These are phyloP conservation scores for Adenanthera pavonina DNA, from an alignment of 306 rosid species.

Conservation along the genomic window DNA sequence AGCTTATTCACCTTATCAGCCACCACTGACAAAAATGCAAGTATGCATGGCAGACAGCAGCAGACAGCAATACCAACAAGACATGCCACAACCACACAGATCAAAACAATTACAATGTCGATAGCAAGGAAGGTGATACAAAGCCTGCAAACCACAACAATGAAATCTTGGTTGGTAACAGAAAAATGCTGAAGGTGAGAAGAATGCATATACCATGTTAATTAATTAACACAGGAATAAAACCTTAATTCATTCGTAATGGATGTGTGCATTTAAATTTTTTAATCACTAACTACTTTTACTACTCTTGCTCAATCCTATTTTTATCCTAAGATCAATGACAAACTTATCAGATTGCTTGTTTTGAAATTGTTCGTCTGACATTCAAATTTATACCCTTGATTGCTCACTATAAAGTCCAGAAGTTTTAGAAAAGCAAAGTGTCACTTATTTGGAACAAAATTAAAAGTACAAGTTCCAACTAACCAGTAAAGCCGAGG, in stretches of 20 bases:
- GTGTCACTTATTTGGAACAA: neutral
- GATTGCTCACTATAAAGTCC: neutral
- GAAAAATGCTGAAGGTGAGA: neutral
- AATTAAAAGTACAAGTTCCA: conserved; percentile 4
- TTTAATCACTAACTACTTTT: neutral
- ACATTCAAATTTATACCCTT: neutral
- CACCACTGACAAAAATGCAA: conserved; percentile 69
- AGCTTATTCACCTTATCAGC: conserved; percentile 66
- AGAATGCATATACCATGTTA: neutral
- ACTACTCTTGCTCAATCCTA: neutral
- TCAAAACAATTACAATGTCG: conserved; percentile 68
- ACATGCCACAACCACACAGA: conserved; percentile 77
- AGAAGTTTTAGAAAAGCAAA: neutral
- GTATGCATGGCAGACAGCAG: conserved; percentile 93
- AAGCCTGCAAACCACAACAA: conserved; percentile 70
- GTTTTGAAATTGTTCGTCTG: neutral
- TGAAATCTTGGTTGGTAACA: conserved; percentile 26
- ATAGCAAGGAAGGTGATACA: conserved; percentile 80
- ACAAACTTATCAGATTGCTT: neutral
- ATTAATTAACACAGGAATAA: neutral
- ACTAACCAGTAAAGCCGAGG: conserved; percentile 91
- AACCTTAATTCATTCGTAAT: neutral
- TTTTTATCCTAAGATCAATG: neutral
- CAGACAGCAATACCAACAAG: conserved; percentile 92
- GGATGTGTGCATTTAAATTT: neutral